Base-by-base conservation (phyloP, 129 eudicot species). In the Scalesia atractyloides region DNA sequence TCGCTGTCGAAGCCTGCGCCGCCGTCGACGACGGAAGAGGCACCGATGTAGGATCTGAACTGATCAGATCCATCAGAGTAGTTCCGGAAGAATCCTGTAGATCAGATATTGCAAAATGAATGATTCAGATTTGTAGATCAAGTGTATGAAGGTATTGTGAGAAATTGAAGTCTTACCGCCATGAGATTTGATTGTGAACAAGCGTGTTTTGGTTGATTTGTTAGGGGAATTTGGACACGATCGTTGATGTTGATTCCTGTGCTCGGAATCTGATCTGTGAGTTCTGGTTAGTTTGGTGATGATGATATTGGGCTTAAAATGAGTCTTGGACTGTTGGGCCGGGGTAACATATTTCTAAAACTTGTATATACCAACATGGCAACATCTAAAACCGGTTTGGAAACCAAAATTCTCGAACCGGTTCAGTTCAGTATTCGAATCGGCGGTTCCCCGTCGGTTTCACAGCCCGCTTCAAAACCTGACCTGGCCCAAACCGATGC, bases 61-160 rank as follows among this genome's bases (percentile, higher is more conserved):
- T 87, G 9, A 94, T 94, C 66, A 94, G 89, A 94, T 94, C 99
- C 99, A 94, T 94, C 78, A 90, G 76, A 76, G 97, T 88, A 77
- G 68, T 94, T 73, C 99, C 99, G 59, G 97, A 80, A 18, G 99
- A 90, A 34, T 94, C 99, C 99, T 94, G 72, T 48, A 33, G 52
- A 33, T 70, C 65, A 39, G 52, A 50, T 61, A 51, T 83, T 64
- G 48, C 46, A 57, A 22, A 37, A 37, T 37, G 44, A 37, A 37
- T 37, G 33, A 52, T 8, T 36, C 44, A 44, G 44, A 68, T 49
- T 59, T 9, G 18, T 49, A 62, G 64, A 58, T 61, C 47, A 30
- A 16, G 8, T 13, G 16, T 7, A 24, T 20, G 39, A 66, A 30
- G n/a, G 5, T n/a, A 13, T 51, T n/a, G 46, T 36, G 14, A 34